phyloP scores from a whole-genome alignment of 2,329 filamentous ascomycete species.

The Verticillium nubilum region DNA sequence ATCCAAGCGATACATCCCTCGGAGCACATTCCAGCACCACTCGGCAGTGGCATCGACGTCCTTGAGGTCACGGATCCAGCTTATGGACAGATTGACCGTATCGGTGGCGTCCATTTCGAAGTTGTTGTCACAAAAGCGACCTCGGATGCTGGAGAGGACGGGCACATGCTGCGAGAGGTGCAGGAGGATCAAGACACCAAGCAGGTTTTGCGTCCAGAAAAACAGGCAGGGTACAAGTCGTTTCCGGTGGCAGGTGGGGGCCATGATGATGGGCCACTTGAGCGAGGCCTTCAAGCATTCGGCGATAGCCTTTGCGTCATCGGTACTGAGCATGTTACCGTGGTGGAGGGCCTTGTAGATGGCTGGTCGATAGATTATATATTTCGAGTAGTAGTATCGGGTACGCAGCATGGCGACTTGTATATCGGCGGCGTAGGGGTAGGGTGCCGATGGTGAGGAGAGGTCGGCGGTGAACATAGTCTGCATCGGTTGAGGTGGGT shows the following conservation, averaged over 20 bases:
- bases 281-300: constrained; percentile 52
- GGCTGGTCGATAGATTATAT: constrained; percentile 52
- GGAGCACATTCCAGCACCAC: constrained; percentile 50
- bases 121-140: constrained; percentile 36
- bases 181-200: constrained; percentile 52
- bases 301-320: constrained; percentile 49
- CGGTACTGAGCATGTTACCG: constrained; percentile 44
- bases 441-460: constrained; percentile 34
- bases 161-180: constrained; percentile 47
- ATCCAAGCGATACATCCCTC: constrained; percentile 37
- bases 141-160: constrained; percentile 42
- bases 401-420: constrained; percentile 52
- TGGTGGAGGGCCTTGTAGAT: constrained; percentile 56
- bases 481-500: constrained; percentile 21
- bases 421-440: constrained; percentile 49
- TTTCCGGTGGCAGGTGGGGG: constrained; percentile 51
- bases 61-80: constrained; percentile 55
- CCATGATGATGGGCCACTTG: constrained; percentile 55
- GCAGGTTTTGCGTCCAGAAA: constrained; percentile 57
- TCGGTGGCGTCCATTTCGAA: constrained; percentile 46
- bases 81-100: constrained; percentile 47
- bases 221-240: constrained; percentile 53
- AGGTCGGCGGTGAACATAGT: constrained; percentile 42
- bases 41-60: constrained; percentile 46
- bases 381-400: constrained; percentile 53